Evolutionary conservation across 208 protist genomes (phyloP).

Genomic region (Entamoeba invadens): DNA sequence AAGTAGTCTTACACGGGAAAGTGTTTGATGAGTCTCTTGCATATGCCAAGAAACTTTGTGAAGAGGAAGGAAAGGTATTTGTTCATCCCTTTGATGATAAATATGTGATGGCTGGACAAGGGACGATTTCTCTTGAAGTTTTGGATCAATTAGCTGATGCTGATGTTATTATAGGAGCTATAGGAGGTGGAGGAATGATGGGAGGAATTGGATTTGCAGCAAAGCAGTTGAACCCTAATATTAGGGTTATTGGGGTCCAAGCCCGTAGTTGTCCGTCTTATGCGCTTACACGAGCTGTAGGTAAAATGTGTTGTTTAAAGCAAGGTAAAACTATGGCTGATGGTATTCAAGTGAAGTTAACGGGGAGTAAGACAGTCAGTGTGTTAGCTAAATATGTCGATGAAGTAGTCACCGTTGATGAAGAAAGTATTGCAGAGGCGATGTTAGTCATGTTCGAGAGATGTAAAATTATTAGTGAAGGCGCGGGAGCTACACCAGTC

Average conservation of each 20-base stretch:
- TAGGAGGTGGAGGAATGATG: slow-evolving; percentile 18
- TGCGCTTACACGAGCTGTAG: not conserved
- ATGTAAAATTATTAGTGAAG: slow-evolving; percentile 5
- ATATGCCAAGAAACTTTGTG: not conserved
- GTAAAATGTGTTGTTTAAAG: not conserved
- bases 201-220: not conserved
- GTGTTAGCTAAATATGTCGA: not conserved
- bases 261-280: not conserved
- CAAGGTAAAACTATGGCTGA: not conserved
- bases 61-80: not conserved
- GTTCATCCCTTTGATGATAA: slow-evolving; percentile 4
- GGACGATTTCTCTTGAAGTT: not conserved
- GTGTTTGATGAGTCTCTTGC: not conserved
- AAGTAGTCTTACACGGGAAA: not conserved
- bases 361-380: not conserved
- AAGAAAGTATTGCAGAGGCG: not conserved
- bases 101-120: slow-evolving; percentile 13
- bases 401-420: not conserved
- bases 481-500: not conserved
- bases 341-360: slow-evolving; percentile 4
- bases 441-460: not conserved
- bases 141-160: not conserved
- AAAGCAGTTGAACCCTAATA: not conserved
- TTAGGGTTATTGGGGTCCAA: slow-evolving; percentile 10
- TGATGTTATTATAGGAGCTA: slow-evolving; percentile 3